Evolutionary conservation across 305 asterid species (phyloP).

Genomic region (Fraxinus floribunda): DNA sequence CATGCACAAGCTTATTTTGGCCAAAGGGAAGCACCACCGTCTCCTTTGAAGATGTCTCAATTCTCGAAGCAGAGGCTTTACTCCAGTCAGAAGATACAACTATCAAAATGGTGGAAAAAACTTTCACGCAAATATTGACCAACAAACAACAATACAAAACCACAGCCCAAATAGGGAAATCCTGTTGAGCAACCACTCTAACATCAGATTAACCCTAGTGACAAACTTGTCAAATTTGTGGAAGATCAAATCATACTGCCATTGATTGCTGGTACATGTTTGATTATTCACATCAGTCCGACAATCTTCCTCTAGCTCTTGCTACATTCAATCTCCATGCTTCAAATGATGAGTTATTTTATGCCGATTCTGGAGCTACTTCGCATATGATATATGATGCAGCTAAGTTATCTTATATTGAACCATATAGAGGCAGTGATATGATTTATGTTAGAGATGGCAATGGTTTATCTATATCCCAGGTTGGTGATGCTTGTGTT

Average conservation of each 20-base stretch:
- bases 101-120: neutral
- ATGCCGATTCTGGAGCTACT: neutral
- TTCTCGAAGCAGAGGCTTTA: too few relatives aligned
- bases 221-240: neutral
- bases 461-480: neutral
- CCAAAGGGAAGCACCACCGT: neutral
- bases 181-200: neutral
- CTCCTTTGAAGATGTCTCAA: neutral
- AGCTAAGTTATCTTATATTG: neutral
- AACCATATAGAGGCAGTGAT: neutral
- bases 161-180: neutral
- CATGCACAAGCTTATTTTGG: neutral
- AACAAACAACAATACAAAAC: neutral
- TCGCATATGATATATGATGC: neutral
- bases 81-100: neutral
- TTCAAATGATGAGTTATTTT: neutral
- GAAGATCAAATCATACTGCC: neutral
- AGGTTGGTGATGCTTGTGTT: neutral
- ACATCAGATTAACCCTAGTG: neutral
- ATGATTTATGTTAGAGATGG: neutral
- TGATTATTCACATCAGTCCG: neutral
- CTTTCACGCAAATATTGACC: neutral
- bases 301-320: neutral
- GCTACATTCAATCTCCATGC: neutral
- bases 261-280: neutral